phyloP scores from a whole-genome alignment of 2,329 filamentous ascomycete species.

The Hypoxylon sp. region DNA sequence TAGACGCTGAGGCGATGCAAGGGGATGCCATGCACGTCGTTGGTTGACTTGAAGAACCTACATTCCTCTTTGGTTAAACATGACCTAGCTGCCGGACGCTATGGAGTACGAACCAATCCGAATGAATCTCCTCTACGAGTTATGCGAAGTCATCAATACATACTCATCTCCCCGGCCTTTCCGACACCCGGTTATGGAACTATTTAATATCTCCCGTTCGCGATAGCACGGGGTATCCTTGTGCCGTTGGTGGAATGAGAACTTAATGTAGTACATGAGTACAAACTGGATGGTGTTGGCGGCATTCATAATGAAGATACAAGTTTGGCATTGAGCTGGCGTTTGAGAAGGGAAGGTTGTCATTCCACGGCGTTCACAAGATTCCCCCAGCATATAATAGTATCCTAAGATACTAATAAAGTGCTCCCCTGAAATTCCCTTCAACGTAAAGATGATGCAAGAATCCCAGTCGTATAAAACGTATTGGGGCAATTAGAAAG shows the following conservation, averaged over 20 bases:
- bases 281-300: constrained; percentile 30
- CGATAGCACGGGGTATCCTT: not conserved
- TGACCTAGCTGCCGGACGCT: not conserved
- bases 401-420: constrained; percentile 39
- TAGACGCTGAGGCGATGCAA: constrained; percentile 56
- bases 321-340: constrained; percentile 40
- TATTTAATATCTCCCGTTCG: constrained; percentile 1
- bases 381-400: constrained; percentile 41
- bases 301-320: constrained; percentile 34
- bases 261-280: constrained; percentile 17
- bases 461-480: not conserved
- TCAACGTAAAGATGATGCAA: not conserved
- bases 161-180: constrained; percentile 3
- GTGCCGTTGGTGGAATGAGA: constrained; percentile 3
- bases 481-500: not conserved
- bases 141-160: not conserved
- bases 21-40: constrained; percentile 52
- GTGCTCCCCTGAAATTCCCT: constrained; percentile 7
- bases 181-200: not conserved
- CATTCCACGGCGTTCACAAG: constrained; percentile 46
- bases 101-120: not conserved
- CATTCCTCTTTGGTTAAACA: constrained; percentile 5
- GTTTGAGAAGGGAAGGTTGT: constrained; percentile 46
- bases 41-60: constrained; percentile 38
- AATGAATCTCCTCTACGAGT: not conserved